Percentiles rank a stretch among this genome's conserved stretches.
These are phyloP conservation scores for Saitoella complicata DNA, from an alignment of 805 yeast species.

Conservation along the genomic window DNA sequence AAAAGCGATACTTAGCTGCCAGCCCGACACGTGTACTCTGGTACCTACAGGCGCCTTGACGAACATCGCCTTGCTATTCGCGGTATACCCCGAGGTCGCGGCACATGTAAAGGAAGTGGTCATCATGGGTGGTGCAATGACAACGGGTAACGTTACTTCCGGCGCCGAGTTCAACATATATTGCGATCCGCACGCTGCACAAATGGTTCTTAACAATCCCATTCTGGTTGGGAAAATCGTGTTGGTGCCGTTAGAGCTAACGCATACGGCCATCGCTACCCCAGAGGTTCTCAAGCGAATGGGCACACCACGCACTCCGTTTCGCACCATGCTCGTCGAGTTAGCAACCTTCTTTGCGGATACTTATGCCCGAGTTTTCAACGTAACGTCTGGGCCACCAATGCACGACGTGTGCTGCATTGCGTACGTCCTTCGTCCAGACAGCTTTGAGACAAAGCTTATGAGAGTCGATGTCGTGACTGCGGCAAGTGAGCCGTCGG, in stretches of 20 bases:
- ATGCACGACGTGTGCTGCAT: slow-evolving; percentile 38
- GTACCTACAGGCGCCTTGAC: slow-evolving; percentile 71
- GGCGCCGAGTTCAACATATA: slow-evolving; percentile 62
- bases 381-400: slow-evolving; percentile 46
- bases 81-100: slow-evolving; percentile 37
- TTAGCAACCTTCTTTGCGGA: slow-evolving; percentile 35
- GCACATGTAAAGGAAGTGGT: slow-evolving; percentile 36
- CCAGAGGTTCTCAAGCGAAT: slow-evolving; percentile 25
- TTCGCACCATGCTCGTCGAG: slow-evolving; percentile 41
- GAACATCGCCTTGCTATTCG: slow-evolving; percentile 43
- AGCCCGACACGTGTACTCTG: slow-evolving; percentile 37
- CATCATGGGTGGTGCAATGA: slow-evolving; percentile 61
- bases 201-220: slow-evolving; percentile 33
- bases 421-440: not conserved
- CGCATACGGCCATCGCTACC: slow-evolving; percentile 48
- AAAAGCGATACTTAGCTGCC: slow-evolving; percentile 25
- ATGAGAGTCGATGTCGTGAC: too few species aligned
- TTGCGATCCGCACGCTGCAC: slow-evolving; percentile 65
- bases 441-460: too few species aligned
- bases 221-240: slow-evolving; percentile 33
- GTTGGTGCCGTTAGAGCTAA: slow-evolving; percentile 51
- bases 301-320: slow-evolving; percentile 18
- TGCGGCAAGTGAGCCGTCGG: too few species aligned
- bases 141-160: slow-evolving; percentile 31
- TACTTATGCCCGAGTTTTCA: slow-evolving; percentile 28